Conservation (phyloP, 371 early-diverging fungal species). For the Rhizopus sp. region DNA sequence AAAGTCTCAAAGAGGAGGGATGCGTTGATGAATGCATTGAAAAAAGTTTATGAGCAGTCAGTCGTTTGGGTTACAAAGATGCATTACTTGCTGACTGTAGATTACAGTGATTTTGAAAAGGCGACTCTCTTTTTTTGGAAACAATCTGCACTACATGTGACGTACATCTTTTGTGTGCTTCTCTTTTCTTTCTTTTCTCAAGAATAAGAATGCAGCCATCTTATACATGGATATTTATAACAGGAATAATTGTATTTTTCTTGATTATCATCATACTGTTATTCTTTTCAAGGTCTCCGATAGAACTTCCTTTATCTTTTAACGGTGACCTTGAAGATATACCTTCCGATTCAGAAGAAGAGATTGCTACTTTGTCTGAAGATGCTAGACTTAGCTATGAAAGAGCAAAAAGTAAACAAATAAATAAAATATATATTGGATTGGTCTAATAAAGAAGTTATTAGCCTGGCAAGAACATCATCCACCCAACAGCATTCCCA, state of each 20-base stretch:
- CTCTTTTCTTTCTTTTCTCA: constrained; percentile 6
- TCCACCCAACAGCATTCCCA: constrained; percentile 64
- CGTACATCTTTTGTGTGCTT: constrained; percentile 1
- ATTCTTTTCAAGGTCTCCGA: constrained; percentile 41
- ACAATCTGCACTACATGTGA: no score
- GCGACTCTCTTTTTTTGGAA: no score
- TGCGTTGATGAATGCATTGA: no score
- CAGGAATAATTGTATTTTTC: constrained; percentile 39
- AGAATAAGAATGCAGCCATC: constrained; percentile 23
- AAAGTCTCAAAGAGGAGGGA: no score
- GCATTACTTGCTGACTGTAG: no score
- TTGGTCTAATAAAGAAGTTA: not conserved
- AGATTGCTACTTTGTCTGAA: constrained; percentile 37
- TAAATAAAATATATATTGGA: constrained; percentile 1
- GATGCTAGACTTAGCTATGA: constrained; percentile 49
- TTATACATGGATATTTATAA: constrained; percentile 39
- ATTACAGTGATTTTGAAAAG: no score
- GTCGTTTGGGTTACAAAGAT: no score
- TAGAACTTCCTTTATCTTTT: constrained; percentile 31
- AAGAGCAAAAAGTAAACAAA: constrained; percentile 41
- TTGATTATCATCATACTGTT: constrained; percentile 32
- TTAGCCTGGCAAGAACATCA: constrained; percentile 55
- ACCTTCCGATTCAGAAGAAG: constrained; percentile 39
- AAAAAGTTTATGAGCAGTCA: no score
- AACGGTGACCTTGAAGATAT: constrained; percentile 37